Conservation (phyloP, 2,329 filamentous ascomycete species). For the Polychaeton citri region DNA sequence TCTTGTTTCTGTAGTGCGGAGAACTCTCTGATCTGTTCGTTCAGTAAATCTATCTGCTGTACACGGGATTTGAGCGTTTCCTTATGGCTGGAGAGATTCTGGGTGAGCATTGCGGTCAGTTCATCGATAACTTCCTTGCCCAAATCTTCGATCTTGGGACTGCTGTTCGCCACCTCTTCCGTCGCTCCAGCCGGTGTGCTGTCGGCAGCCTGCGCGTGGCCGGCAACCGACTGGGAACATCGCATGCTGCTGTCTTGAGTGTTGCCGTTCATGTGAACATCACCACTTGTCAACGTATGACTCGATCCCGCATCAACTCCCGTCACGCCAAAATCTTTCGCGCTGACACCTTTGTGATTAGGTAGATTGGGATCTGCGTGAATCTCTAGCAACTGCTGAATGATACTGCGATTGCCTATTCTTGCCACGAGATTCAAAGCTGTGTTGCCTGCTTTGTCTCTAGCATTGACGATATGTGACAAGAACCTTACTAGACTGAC, state of each 20-base stretch:
- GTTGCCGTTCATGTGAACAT: constrained; percentile 12
- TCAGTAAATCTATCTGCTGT: constrained; percentile 66
- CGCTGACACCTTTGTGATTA: constrained; percentile 77
- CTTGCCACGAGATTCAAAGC: constrained; percentile 86
- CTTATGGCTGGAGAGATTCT: constrained; percentile 67
- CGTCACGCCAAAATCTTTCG: constrained; percentile 79
- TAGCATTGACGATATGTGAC: constrained; percentile 90
- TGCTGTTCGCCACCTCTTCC: constrained; percentile 49
- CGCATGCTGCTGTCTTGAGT: constrained; percentile 2
- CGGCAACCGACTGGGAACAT: constrained; percentile 9
- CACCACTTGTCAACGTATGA: constrained; percentile 9
- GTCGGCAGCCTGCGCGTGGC: constrained; percentile 15
- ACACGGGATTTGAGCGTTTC: constrained; percentile 74
- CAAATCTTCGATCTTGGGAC: constrained; percentile 44
- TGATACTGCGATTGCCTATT: constrained; percentile 86
- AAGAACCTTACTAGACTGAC: constrained; percentile 90
- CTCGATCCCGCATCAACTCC: constrained; percentile 47
- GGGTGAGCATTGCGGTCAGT: constrained; percentile 55
- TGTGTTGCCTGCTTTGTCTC: constrained; percentile 88
- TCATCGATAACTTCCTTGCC: constrained; percentile 21
- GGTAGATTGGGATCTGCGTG: constrained; percentile 85
- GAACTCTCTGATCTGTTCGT: constrained; percentile 65
- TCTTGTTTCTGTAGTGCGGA: constrained; percentile 68
- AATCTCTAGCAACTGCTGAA: constrained; percentile 91
- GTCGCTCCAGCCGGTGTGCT: constrained; percentile 28